Evolutionary conservation across 23 red algal genomes (phyloP), one percentile per base, ranked within the genome.

Genomic region (Gracilaria gracilis): DNA sequence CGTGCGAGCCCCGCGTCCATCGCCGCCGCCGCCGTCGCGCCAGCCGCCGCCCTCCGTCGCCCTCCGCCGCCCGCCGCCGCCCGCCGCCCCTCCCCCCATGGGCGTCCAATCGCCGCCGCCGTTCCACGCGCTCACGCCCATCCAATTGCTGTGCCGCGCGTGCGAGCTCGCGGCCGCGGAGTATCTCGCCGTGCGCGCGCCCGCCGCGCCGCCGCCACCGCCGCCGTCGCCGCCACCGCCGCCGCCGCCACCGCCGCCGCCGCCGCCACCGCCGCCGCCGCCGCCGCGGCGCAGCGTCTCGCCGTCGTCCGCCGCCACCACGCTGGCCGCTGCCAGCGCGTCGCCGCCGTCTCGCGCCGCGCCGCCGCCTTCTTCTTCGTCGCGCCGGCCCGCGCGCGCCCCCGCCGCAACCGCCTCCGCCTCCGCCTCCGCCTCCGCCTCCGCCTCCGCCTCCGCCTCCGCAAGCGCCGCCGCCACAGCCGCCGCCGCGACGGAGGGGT

Each of bases 131-230:
- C 67, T 73, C 4, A 73, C 67, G 15, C 67, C 67, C 1, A 37
- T 73, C 6, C 67, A 73, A 44, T 29, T 73, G 67, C 20, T 73
- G 38, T 73, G 67, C 44, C 67, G 67, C 34, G 67, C 67, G 15
- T 73, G 67, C 20, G 67, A 73, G 28, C 38, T 73, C 12, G 67
- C 67, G 36, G 31, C 67, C 33, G 67, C 67, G 36, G 62, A 67
- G 24, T 67, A 19, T 24, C 14, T 20, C 51, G 8, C 51, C 17
- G 14, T 15, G 11, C 17, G 14, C 51, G 24, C 59, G 27, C 55
- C 21, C 55, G 9, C 55, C 21, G 55, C 55, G 23, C 4, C 55
- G 55, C 23, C 55, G 17, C 21, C 55, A 3, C 4, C 55, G 6
- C 2, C 55, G 17, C 21, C 55, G 55, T 58, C 55, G 14, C 21